A percentile compares a stretch with the other conserved stretches of the same genome.
Conservation (phyloP, 495 filamentous ascomycete genomes). For the Lichina pygmaea region DNA sequence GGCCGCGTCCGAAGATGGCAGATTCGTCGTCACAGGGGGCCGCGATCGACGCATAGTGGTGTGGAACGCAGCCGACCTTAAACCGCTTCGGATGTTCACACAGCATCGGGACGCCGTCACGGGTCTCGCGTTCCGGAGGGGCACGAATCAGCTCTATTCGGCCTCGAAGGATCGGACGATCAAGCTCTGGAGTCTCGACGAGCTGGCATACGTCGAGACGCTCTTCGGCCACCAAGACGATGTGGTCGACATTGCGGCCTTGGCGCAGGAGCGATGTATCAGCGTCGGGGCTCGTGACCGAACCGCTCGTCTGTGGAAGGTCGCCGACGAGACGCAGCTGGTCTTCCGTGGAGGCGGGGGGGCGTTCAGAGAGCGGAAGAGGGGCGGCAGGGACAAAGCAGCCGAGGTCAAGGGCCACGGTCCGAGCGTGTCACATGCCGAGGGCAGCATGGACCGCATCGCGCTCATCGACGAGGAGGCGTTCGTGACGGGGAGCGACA, state of each 20-base stretch:
- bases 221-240: slow-evolving; percentile 88
- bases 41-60: slow-evolving; percentile 57
- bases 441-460: slow-evolving; percentile 75
- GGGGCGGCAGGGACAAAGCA: slow-evolving; percentile 5
- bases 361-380: slow-evolving; percentile 18
- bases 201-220: slow-evolving; percentile 76
- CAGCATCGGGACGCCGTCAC: slow-evolving; percentile 79
- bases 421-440: slow-evolving; percentile 19
- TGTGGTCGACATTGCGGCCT: slow-evolving; percentile 55
- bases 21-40: slow-evolving; percentile 75
- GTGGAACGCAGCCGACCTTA: slow-evolving; percentile 57
- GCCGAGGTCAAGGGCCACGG: slow-evolving; percentile 9
- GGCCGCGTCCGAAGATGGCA: slow-evolving; percentile 67
- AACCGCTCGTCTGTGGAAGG: slow-evolving; percentile 90
- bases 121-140: slow-evolving; percentile 56
- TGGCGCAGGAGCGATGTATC: slow-evolving; percentile 67
- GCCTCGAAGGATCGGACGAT: slow-evolving; percentile 70
- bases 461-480: slow-evolving; percentile 70
- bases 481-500: slow-evolving; percentile 84
- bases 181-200: slow-evolving; percentile 65
- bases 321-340: slow-evolving; percentile 78
- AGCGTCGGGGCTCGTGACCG: slow-evolving; percentile 76
- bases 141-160: slow-evolving; percentile 81
- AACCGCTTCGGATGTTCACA: slow-evolving; percentile 55
- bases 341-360: slow-evolving; percentile 70